Percentiles rank a stretch among this genome's conserved stretches.
Conservation (phyloP, 306 rosid species). For the Potentilla sterilis region DNA sequence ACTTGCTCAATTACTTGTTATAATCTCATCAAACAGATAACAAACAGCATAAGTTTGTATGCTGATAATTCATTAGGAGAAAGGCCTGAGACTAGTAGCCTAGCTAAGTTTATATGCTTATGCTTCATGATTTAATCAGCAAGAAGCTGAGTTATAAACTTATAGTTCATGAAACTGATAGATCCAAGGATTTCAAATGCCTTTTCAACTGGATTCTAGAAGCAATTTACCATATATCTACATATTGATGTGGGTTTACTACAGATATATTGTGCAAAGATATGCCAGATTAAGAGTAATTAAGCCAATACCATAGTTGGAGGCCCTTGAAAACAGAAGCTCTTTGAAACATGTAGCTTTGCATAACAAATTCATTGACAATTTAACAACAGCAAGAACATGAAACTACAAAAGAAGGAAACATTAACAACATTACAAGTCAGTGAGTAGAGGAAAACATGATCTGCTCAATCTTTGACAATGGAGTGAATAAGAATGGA, state of each 20-base stretch:
- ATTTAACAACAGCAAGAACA: slow-evolving; percentile 1
- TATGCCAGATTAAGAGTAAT: not conserved
- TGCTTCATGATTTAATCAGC: not conserved
- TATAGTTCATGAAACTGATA: not conserved
- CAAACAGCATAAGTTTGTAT: not conserved
- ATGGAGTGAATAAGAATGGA: slow-evolving; percentile 42
- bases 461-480: slow-evolving; percentile 31
- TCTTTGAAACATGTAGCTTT: slow-evolving; percentile 1
- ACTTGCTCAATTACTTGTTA: not conserved
- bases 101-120: not conserved
- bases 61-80: not conserved
- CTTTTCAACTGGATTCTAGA: not conserved
- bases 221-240: not conserved
- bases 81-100: not conserved
- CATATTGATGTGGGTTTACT: not conserved
- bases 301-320: not conserved
- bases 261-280: not conserved
- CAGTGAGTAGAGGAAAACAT: not conserved
- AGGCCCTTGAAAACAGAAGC: not conserved
- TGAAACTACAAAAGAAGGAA: not conserved
- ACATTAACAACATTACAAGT: not conserved
- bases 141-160: not conserved
- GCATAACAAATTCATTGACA: not conserved
- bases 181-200: not conserved
- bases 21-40: not conserved